Conservation (phyloP, 345 rosid species). For the Dovyalis caffra region DNA sequence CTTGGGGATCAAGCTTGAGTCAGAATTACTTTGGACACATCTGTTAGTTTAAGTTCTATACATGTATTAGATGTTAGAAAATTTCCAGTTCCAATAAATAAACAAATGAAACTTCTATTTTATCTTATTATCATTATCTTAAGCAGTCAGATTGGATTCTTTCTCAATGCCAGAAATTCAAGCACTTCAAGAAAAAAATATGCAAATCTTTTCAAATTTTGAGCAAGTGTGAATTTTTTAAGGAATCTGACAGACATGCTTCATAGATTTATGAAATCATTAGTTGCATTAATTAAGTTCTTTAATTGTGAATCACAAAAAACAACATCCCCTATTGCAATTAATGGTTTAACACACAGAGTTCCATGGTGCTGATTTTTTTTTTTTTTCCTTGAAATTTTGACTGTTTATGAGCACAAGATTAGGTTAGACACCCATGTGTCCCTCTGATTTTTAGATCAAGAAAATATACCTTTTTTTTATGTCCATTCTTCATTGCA, state of each 20-base stretch:
- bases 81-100: slow-evolving; percentile 30
- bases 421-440: slow-evolving; percentile 28
- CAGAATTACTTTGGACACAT: slow-evolving; percentile 29
- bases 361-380: slow-evolving; percentile 23
- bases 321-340: slow-evolving; percentile 22
- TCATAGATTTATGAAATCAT: slow-evolving; percentile 38
- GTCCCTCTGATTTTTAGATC: slow-evolving; percentile 22
- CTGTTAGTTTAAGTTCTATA: slow-evolving; percentile 15
- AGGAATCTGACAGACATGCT: slow-evolving; percentile 55
- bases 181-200: slow-evolving; percentile 10
- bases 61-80: slow-evolving; percentile 13
- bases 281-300: slow-evolving; percentile 34
- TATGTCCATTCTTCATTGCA: not conserved
- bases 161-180: slow-evolving; percentile 20
- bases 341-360: slow-evolving; percentile 4
- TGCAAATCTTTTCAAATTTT: not conserved
- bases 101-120: slow-evolving; percentile 58
- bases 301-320: slow-evolving; percentile 32
- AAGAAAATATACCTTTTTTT: slow-evolving; percentile 4
- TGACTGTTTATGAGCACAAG: slow-evolving; percentile 28
- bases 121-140: slow-evolving; percentile 44
- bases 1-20: not conserved
- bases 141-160: slow-evolving; percentile 19
- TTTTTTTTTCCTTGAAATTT: slow-evolving; percentile 20
- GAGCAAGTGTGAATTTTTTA: slow-evolving; percentile 24